Base-by-base conservation (phyloP, 2,329 filamentous ascomycete species). In the Penicillium sp. region DNA sequence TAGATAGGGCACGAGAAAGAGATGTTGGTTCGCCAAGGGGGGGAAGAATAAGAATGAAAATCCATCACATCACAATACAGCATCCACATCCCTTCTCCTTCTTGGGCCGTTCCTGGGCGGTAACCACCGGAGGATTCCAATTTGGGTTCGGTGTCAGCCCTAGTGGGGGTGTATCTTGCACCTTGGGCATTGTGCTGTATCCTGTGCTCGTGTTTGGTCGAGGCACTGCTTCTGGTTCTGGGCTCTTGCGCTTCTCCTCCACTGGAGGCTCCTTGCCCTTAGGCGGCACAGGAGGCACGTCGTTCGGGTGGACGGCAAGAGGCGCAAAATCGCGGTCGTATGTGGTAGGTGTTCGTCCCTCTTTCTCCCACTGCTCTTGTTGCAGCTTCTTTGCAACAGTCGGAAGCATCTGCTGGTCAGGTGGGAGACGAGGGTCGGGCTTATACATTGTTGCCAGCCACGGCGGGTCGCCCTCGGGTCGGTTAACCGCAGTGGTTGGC, bases 381-480 rank as follows among this genome's bases (percentile, higher is more conserved):
- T 94, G 89, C 71, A 97, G 81, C 50, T 90, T 83, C 64, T 88
- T 90, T 11, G 94, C 94, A 56, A 97, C 91, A 0, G 94, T 97
- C 0, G 94, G 94, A 10, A 99, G 83, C 47, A 99, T 85, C 68
- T 99, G 94, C 71, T 99, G 89, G 56, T 99, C 94, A 0, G 91
- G 94, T 5, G 94, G 94, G 30, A 99, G 78, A 54, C 91, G 87
- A 27, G 94, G 94, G 68, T 99, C 94, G 0, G 94, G 94, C 66
- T 95, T 95, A 73, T 96, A 99, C 73, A 95, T 90, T 20, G 88
- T 89, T 41, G 94, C 83, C 73, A 97, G 83, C 94, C 94, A 99
- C 46, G 94, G 94, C 9, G 94, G 91, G 48, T 97, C 92, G 18
- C 94, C 94, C 76, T 97, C 94, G 0, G 92, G 92, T 38, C 86